Base-by-base conservation (phyloP, 805 yeast genomes). In the Spathaspora sp. region DNA sequence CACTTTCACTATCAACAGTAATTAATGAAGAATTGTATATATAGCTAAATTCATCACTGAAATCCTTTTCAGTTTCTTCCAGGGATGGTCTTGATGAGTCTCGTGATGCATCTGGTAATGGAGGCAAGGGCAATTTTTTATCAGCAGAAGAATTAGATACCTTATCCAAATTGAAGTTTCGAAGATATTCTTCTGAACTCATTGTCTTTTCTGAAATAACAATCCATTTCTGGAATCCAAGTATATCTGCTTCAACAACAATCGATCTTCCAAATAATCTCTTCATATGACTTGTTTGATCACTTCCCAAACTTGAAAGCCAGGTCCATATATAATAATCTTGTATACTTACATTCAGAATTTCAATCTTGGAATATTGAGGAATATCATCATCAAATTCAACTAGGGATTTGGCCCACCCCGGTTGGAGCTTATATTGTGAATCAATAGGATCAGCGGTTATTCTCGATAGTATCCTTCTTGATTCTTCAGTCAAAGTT, bases 301-400 rank as follows among this genome's bases (percentile, higher is more conserved):
- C 97, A 31, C 83, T 77, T 0, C 89, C 89, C 20, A 89, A 64
- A 1, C 90, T 79, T 1, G 91, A 82, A 61, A 89, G 73, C 97
- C 97, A 90, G 0, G 96, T 81, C 97, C 97, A 90, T 28, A 89
- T 88, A 61, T 85, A 90, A 65, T 87, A 90, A 65, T 90, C 97
- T 65, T 89, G 96, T 17, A 90, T 81, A 5, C 88, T 78, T 1
- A 87, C 85, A 53, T 87, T 78, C 8, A 80, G 70, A 9, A 88
- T 72, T 44, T 63, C 54, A 17, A 70, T 63, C 50, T 67, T 69
- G 39, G 70, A 76, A 69, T 57, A 71, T 32, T 67, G 56, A 1
- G 77, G 77, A n/a, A 72, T 69, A 44, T 68, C 61, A 2, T 51
- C 50, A 52, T 52, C 66, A 44, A 51, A 45, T 28, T 42, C 46